A percentile compares a stretch with the other conserved stretches of the same genome.
phyloP scores from a whole-genome alignment of 257 asterid species.

The Nicotiana benthamiana region DNA sequence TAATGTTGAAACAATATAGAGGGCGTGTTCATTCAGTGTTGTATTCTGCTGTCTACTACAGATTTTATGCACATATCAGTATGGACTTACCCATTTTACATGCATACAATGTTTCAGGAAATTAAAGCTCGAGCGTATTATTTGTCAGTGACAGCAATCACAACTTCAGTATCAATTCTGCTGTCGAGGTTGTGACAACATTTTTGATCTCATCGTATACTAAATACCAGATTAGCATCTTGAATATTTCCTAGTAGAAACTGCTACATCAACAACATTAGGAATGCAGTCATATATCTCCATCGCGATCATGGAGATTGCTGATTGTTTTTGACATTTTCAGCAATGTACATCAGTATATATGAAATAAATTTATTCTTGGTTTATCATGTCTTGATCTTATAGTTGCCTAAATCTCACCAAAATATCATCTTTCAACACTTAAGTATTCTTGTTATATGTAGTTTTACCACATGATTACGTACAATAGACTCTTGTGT shows the following conservation, averaged over 20 bases:
- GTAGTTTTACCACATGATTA: too few relatives aligned
- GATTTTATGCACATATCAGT: not conserved
- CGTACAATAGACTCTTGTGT: too few relatives aligned
- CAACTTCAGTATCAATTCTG: conserved; percentile 32
- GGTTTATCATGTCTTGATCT: not conserved
- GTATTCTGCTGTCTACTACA: not conserved
- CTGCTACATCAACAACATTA: conserved; percentile 7
- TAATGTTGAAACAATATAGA: not conserved
- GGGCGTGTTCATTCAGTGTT: not conserved
- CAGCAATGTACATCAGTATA: conserved; percentile 17
- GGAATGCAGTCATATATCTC: not conserved
- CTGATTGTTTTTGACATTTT: conserved; percentile 16
- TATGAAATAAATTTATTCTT: conserved; percentile 6
- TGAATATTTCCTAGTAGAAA: not conserved
- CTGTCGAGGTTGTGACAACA: conserved; percentile 28
- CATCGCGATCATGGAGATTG: conserved; percentile 1
- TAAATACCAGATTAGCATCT: not conserved
- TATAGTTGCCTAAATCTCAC: not conserved
- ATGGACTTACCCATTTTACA: not conserved
- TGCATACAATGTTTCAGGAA: conserved; percentile 44
- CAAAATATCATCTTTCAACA: not conserved
- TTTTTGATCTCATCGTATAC: not conserved
- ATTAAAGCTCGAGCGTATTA: conserved; percentile 26
- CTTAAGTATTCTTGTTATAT: too few relatives aligned
- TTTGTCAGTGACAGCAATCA: conserved; percentile 28